Evolutionary conservation across 2,329 filamentous ascomycete species (phyloP), one percentile per base, ranked within the genome.

Genomic region (Emergomyces africanus): DNA sequence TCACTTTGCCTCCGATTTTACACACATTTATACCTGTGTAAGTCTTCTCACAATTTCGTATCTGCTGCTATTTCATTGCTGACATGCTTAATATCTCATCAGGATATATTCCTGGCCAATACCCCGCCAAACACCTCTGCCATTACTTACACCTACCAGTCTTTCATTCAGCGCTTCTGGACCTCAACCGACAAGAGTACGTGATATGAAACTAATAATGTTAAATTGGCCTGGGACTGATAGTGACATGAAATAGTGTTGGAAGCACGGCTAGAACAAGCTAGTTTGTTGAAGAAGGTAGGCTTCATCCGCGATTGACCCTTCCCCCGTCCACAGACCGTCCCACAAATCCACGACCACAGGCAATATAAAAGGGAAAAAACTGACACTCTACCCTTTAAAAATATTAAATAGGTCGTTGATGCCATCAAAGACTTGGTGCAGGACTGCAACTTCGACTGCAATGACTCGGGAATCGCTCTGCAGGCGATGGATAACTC

Each of bases 401-500:
- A 23, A 25, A 48, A 30, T 54, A 23, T 14, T 18, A 51, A 54
- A 20, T 66, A 96, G 90, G 89, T 97, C 64, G 91, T 99, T 70
- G 95, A 99, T 74, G 90, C 95, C 68, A 96, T 99, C 85, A 97
- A 96, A 78, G 94, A 99, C 71, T 85, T 99, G 57, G 94, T 99
- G 58, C 94, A 97, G 77, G 94, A 99, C 79, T 99, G 94, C 86
- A 99, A 99, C 79, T 99, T 99, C 79, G 94, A 99, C 82, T 99
- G 95, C 87, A 99, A 97, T 87, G 95, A 99, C 82, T 92, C 90
- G 59, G 94, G 94, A 63, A 94, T 99, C 71, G 91, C 92, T 57
- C 88, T 99, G 59, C 94, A 99, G 78, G 94, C 94, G 71, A 99
- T 99, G 95, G 94, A 99, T 81, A 99, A 97, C 84, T 97, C 91